These are phyloP conservation scores for Hypoxylon intermedium DNA, from an alignment of 495 filamentous ascomycete species.

Conservation along the genomic window DNA sequence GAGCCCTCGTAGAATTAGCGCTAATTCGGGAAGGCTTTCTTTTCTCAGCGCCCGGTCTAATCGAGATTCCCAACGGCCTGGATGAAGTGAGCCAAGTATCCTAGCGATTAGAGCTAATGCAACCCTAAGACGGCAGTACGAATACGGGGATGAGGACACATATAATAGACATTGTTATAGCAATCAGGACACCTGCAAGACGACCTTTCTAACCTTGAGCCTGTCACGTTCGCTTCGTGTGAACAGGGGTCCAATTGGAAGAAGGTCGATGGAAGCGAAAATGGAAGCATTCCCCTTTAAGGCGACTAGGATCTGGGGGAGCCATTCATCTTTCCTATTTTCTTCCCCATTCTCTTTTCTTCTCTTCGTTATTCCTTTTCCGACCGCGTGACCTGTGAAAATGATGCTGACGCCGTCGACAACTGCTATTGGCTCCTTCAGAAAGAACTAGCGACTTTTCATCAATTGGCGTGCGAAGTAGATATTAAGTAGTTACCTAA, in stretches of 20 bases:
- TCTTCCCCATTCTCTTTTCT: constrained; percentile 5
- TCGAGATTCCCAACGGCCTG: constrained; percentile 23
- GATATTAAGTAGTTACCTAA: constrained; percentile 16
- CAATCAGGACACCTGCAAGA: constrained; percentile 18
- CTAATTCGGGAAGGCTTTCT: constrained; percentile 6
- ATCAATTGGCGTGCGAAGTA: constrained; percentile 20
- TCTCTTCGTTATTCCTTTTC: constrained; percentile 19
- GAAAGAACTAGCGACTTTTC: constrained; percentile 1
- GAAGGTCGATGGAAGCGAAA: constrained; percentile 35
- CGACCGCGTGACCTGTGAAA: constrained; percentile 30
- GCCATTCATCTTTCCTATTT: constrained; percentile 11
- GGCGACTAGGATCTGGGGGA: constrained; percentile 8
- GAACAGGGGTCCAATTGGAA: constrained; percentile 32
- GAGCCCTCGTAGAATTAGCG: constrained; percentile 6
- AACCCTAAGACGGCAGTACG: constrained; percentile 21
- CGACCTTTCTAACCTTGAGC: constrained; percentile 16
- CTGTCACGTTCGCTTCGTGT: constrained; percentile 26
- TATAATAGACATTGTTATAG: constrained; percentile 11
- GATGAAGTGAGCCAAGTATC: constrained; percentile 15
- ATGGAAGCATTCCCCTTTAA: constrained; percentile 34
- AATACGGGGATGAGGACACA: constrained; percentile 11
- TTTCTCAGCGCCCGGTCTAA: constrained; percentile 1
- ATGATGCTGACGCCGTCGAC: constrained; percentile 26
- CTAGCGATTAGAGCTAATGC: constrained; percentile 5
- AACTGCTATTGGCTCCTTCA: constrained; percentile 19